Evolutionary conservation across 768 basidiomycete genomes (phyloP), one percentile per base, ranked within the genome.

Genomic region (Chiua virens): DNA sequence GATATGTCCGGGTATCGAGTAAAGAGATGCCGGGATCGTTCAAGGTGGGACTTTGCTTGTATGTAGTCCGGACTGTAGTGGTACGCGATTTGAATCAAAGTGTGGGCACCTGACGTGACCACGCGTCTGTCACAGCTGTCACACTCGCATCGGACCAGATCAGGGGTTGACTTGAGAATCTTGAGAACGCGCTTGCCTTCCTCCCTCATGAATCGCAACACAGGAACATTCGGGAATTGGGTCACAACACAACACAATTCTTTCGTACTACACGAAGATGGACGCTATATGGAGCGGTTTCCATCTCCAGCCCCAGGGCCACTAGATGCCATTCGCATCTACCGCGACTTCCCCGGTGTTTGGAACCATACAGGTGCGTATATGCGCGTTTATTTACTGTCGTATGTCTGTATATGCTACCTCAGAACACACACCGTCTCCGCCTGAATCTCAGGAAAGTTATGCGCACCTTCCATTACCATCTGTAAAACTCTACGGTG

Each of bases 371-470:
- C 23, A 45, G 56, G 58, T 71, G 59, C 38, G 54, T 63, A 28
- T 74, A 69, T 68, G 68, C 61, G 46, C 38, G 18, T 42, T 30
- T 18, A 13, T 11, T 9, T 42, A 4, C n/a, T 25, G 4, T 23
- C 27, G 14, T 39, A 28, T 23, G 42, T 50, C 30, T 3, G 27
- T 55, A 34, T 67, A 65, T 41, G 63, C 67, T 42, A 56, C 57
- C n/a, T 68, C 66, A 58, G 69, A 65, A 10, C 64, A 69, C 10
- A 72, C 72, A 23, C 64, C 71, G 7, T 73, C 70, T 30, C 74
- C 71, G 5, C 63, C 67, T 28, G 68, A 65, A 40, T 69, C 58
- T 42, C 58, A 48, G 41, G 45, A 35, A 22, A 41, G 37, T 43
- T 51, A 53, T 45, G 10, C 42, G 1, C 40, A 42, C 42, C 34